A percentile compares a stretch with the other conserved stretches of the same genome.
phyloP scores from a whole-genome alignment of 305 asterid genomes.

The Fraxinus angustifolia region DNA sequence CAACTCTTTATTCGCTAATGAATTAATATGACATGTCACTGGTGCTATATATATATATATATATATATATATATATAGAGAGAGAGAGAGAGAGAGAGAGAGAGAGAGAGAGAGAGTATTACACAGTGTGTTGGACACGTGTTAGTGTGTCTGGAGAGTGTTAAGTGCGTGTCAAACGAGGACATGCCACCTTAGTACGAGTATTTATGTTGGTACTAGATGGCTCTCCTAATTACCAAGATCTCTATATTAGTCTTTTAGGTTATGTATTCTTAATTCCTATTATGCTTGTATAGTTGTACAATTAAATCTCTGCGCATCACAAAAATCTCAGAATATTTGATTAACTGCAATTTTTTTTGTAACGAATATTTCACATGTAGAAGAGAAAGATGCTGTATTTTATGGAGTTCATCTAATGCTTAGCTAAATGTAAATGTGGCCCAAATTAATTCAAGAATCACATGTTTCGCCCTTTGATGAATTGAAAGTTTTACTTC shows the following conservation, averaged over 20 bases:
- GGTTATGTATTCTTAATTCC: background rate
- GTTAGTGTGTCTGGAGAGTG: background rate
- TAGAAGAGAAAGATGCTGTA: background rate
- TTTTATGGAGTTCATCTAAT: background rate
- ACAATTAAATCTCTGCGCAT: background rate
- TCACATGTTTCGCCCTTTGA: background rate
- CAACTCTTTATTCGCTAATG: too few relatives aligned
- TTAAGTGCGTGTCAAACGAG: background rate
- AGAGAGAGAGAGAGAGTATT: too few relatives aligned
- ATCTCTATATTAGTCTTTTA: background rate
- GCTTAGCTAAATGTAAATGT: background rate
- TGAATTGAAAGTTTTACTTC: background rate
- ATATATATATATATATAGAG: too few relatives aligned
- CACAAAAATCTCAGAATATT: background rate
- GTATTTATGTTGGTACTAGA: background rate
- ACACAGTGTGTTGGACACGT: background rate
- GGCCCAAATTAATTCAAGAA: background rate
- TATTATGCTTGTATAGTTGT: background rate
- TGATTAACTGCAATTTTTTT: background rate
- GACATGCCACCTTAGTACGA: background rate
- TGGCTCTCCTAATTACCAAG: background rate
- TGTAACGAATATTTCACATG: background rate
- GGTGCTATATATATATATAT: too few relatives aligned
- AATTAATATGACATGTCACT: too few relatives aligned
- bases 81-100: too few relatives aligned